These are phyloP conservation scores for Macrolepiota fuliginosa DNA, from an alignment of 768 basidiomycete genomes.

Conservation along the genomic window DNA sequence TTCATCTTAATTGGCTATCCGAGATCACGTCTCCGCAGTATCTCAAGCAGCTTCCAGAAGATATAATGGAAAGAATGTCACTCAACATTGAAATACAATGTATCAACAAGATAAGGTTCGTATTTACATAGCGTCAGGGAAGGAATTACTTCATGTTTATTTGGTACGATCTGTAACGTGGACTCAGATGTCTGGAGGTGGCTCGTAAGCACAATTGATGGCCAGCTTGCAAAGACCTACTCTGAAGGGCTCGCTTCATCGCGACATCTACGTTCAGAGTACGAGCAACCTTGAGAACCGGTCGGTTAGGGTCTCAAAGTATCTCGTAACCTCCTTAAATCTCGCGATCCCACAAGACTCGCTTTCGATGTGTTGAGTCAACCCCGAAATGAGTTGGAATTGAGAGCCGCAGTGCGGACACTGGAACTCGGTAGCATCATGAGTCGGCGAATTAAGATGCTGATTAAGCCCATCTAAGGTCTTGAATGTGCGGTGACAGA, in stretches of 20 bases:
- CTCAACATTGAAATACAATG: too few relatives aligned
- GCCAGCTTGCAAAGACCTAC: not conserved
- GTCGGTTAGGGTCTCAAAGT: conserved; percentile 11
- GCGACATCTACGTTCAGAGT: conserved; percentile 1
- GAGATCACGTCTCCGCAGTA: too few relatives aligned
- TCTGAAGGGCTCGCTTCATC: not conserved
- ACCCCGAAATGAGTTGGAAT: conserved; percentile 53
- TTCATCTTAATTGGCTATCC: too few relatives aligned
- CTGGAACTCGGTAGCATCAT: conserved; percentile 48
- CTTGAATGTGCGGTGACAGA: conserved; percentile 48
- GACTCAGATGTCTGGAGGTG: too few relatives aligned
- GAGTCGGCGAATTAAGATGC: conserved; percentile 63
- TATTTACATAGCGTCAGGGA: too few relatives aligned
- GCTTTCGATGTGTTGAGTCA: conserved; percentile 68
- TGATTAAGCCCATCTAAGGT: conserved; percentile 49
- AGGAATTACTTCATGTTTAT: too few relatives aligned
- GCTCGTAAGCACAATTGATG: not conserved
- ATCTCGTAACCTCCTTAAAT: conserved; percentile 39
- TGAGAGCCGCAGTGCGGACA: conserved; percentile 50
- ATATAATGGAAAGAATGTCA: too few relatives aligned
- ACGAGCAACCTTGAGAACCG: conserved; percentile 11
- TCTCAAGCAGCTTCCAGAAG: too few relatives aligned
- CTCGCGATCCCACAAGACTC: conserved; percentile 52
- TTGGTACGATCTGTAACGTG: too few relatives aligned
- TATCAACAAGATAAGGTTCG: too few relatives aligned